phyloP scores from a whole-genome alignment of 2,329 filamentous ascomycete genomes.

The Aspergillus felis region DNA sequence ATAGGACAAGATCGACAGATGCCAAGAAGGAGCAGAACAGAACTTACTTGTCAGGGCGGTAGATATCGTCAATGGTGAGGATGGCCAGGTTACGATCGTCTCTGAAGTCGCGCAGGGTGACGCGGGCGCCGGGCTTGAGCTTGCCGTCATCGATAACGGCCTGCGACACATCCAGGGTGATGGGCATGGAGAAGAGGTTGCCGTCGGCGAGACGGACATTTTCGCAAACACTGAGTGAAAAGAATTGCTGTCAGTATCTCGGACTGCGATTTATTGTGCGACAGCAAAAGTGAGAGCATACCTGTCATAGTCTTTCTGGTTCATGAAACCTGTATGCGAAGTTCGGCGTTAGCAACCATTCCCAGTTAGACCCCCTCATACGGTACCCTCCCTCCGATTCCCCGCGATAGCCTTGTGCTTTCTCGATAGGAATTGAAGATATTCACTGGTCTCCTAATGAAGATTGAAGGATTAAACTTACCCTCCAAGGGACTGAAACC shows the following conservation, averaged over 20 bases:
- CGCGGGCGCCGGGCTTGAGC: conserved; percentile 73
- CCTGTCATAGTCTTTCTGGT: conserved; percentile 93
- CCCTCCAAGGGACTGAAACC: conserved; percentile 97
- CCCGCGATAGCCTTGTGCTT: not conserved
- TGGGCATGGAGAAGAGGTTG: conserved; percentile 93
- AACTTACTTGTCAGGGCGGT: conserved; percentile 87
- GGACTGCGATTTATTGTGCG: not conserved
- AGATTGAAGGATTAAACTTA: conserved; percentile 43
- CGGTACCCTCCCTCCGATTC: not conserved
- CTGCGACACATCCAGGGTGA: conserved; percentile 81
- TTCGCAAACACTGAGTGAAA: conserved; percentile 68
- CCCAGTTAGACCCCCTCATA: conserved; percentile 1
- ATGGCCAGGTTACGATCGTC: conserved; percentile 96
- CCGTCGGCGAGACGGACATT: conserved; percentile 83
- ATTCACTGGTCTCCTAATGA: not conserved
- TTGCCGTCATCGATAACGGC: conserved; percentile 69
- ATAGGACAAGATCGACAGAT: not conserved
- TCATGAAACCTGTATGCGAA: conserved; percentile 75
- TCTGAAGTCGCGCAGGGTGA: conserved; percentile 90
- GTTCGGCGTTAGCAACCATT: conserved; percentile 17
- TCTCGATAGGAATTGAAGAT: not conserved
- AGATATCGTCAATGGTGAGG: conserved; percentile 90
- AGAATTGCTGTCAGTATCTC: conserved; percentile 10
- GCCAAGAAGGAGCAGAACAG: not conserved
- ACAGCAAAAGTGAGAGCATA: conserved; percentile 42